Conservation (phyloP, 257 asterid species). For the Nicotiana undulata region DNA sequence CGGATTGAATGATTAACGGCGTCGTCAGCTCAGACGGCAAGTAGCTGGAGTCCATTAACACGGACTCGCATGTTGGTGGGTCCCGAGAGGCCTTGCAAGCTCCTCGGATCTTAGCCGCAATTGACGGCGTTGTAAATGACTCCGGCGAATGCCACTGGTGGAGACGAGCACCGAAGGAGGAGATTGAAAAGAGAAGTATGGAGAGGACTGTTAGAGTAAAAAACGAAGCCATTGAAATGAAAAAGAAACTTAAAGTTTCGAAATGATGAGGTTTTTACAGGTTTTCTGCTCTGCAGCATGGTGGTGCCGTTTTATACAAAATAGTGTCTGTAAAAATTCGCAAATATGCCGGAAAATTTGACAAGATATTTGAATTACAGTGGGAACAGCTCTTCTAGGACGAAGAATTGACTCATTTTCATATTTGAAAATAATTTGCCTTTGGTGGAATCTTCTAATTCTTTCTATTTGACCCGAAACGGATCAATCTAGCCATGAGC, state of each 20-base stretch:
- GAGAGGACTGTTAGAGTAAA: constrained; percentile 4
- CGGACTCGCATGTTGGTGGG: constrained; percentile 27
- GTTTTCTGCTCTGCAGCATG: no score
- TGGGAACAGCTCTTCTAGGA: no score
- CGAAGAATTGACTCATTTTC: no score
- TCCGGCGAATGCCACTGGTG: background rate
- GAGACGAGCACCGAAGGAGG: constrained; percentile 9
- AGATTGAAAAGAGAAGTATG: constrained; percentile 7
- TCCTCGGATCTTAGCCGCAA: constrained; percentile 12
- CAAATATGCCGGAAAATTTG: no score
- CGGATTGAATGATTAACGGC: constrained; percentile 31
- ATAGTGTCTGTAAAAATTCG: no score
- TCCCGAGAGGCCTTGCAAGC: constrained; percentile 57
- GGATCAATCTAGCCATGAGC: no score
- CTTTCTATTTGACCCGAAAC: no score
- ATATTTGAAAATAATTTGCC: no score
- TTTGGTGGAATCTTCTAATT: no score
- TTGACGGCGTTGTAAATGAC: constrained; percentile 4
- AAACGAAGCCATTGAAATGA: constrained; percentile 34
- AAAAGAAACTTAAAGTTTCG: background rate
- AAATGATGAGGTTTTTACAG: no score
- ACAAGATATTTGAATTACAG: no score
- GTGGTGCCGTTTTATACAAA: no score
- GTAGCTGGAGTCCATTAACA: constrained; percentile 21
- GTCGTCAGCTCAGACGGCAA: constrained; percentile 25